Base-by-base conservation (phyloP, 1,284 basidiomycete genomes). In the Puccinia horiana region DNA sequence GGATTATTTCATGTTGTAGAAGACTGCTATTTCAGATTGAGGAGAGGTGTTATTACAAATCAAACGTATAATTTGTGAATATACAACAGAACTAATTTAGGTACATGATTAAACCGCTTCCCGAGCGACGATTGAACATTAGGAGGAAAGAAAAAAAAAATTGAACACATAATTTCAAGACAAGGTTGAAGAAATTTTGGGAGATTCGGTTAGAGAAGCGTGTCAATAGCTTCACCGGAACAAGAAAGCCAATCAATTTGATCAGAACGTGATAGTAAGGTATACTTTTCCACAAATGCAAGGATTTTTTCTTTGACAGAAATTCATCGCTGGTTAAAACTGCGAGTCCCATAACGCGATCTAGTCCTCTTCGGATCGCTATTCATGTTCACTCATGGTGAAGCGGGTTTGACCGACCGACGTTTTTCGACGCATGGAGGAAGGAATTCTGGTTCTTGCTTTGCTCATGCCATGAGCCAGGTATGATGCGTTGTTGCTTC, bases 91-190 rank as follows among this genome's bases (percentile, higher is more conserved):
- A 65, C 63, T 65, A 35, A 37, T 35, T 26, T 63, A 65, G 40
- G 35, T 65, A 65, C 63, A 65, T 65, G 63, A 65, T 65, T 65
- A 42, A 65, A 65, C 18, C 20, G 63, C 63, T 65, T 40, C 63
- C 63, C 37, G 63, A 65, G 63, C 63, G 37, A 40, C 40, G n/a
- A 40, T 65, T 37, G 14, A 37, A 65, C 4, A 65, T 65, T 65
- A 61, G 32, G 63, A 23, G 16, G n/a, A 23, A 23, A 6, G 35
- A 65, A 40, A 40, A 29, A 16, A 20, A 65, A 40, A 65, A 65
- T n/a, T n/a, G n/a, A n/a, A n/a, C n/a, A n/a, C 23, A 65, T 2
- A 35, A 65, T 23, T 65, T 42, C 16, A 20, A 65, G 52, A 54
- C 18, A 54, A 23, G 12, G 11, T 14, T n/a, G 26, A 65, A 42